Percentiles rank a stretch among this genome's conserved stretches.
Conservation (phyloP, 805 yeast genomes). For the Yamadazyma paraphyllophila region DNA sequence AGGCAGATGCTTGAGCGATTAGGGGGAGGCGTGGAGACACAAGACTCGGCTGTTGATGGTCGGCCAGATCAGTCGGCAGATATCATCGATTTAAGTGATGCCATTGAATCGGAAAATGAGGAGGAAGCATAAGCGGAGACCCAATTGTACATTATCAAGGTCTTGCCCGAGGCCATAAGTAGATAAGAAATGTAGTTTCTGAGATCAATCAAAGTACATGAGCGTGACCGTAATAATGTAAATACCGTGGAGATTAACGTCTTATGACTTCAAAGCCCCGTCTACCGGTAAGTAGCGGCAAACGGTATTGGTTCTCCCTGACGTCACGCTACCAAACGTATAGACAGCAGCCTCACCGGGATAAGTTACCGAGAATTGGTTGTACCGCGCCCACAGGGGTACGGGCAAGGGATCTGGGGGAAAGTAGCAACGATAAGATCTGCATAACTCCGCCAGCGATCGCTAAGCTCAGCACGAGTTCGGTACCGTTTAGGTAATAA, state of each 20-base stretch:
- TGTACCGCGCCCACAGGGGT: background rate
- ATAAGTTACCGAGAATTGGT: background rate
- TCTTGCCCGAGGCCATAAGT: no score
- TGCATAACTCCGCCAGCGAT: background rate
- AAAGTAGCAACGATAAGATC: no score
- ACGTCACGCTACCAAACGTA: background rate
- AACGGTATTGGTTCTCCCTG: background rate
- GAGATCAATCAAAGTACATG: no score
- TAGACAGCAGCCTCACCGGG: background rate
- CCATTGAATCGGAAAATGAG: no score
- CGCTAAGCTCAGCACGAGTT: background rate
- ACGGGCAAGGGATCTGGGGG: background rate
- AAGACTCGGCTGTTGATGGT: background rate
- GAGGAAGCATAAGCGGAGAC: no score
- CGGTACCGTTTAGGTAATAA: no score
- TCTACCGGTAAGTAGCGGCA: background rate
- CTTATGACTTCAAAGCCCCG: background rate
- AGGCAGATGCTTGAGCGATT: constrained; percentile 8
- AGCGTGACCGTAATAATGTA: no score
- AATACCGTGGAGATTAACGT: background rate
- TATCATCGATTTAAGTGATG: no score
- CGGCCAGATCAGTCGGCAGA: no score
- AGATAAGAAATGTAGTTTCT: no score
- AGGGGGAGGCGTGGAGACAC: constrained; percentile 1
- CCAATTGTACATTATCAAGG: no score